Evolutionary conservation across 495 filamentous ascomycete species (phyloP), one percentile per base, ranked within the genome.

Genomic region (Penicillium verhagenii): DNA sequence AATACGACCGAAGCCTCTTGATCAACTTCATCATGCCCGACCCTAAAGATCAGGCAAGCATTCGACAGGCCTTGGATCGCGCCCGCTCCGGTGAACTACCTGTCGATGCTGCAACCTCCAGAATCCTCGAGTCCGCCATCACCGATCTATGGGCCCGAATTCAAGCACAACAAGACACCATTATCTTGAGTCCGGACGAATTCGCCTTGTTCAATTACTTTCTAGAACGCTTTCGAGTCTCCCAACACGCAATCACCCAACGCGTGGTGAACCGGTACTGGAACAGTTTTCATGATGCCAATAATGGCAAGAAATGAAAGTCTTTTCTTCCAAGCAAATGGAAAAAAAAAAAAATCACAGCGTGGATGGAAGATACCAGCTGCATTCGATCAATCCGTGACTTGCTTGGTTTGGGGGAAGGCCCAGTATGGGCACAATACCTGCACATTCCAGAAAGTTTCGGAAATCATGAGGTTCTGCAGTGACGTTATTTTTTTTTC

Each of bases 141-240:
- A 54, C 59, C 3, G 74, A 79, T 23, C 74, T 92, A 44, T 91
- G 87, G 88, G 60, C 53, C 6, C 84, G 77, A 52, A 73, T 94
- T 23, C 57, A 82, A 48, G 72, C 72, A 4, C 69, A 83, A 33
- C 86, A 83, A 4, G 69, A 80, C n/a, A 66, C 66, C 7, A 92
- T 90, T 67, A 62, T 91, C 14, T 81, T 92, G 69, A 81, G 69
- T 9, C 73, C 76, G 48, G 80, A 88, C 59, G 88, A 94, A 65
- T 91, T 91, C 57, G 80, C 87, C 14, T 74, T 94, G 24, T 91
- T 92, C 79, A 92, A 76, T 67, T 92, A 84, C 63, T 90, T 84
- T 66, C 82, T 86, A 39, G 58, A 70, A 19, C 79, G 82, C 1
- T 90, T 84, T 57, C 61, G 70, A 10, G 78, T 75, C 23, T 64